These are phyloP conservation scores for Prillingera fragicola DNA, from an alignment of 1,284 basidiomycete species.

Conservation along the genomic window DNA sequence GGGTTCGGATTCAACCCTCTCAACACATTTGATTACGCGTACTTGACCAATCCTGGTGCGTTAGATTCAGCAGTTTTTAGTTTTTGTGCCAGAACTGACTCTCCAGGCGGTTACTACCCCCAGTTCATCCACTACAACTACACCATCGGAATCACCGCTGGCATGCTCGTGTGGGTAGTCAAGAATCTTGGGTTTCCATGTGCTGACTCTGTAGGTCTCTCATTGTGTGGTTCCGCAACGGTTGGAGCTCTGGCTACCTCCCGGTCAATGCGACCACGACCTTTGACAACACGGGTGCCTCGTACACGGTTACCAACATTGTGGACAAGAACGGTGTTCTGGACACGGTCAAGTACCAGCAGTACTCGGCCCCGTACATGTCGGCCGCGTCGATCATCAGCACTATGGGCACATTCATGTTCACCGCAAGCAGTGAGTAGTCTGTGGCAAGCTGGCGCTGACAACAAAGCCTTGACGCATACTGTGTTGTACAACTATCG, in stretches of 20 bases:
- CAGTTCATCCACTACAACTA: conserved; percentile 20
- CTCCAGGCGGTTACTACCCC: conserved; percentile 12
- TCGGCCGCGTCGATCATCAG: too few species aligned
- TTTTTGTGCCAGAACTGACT: too few species aligned
- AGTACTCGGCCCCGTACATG: conserved; percentile 30
- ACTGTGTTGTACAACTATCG: background rate
- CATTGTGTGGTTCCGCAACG: conserved; percentile 25
- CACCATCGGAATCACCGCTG: conserved; percentile 27
- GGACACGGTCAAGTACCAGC: conserved; percentile 21
- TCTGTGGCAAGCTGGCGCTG: background rate
- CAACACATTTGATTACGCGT: conserved; percentile 45
- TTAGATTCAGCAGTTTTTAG: too few species aligned
- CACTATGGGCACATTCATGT: too few species aligned
- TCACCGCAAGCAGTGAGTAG: too few species aligned
- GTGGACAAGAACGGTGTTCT: conserved; percentile 14
- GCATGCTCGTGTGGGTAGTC: conserved; percentile 25
- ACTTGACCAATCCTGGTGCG: too few species aligned
- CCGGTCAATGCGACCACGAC: conserved; percentile 34
- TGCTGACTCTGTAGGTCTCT: conserved; percentile 11
- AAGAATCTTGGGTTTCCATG: conserved; percentile 12
- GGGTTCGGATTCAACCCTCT: conserved; percentile 33
- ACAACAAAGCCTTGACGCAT: background rate
- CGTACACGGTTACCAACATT: conserved; percentile 51
- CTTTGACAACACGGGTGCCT: conserved; percentile 26
- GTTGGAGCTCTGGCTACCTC: conserved; percentile 32